phyloP scores from a whole-genome alignment of 768 basidiomycete genomes.

The Leccinum boreale region DNA sequence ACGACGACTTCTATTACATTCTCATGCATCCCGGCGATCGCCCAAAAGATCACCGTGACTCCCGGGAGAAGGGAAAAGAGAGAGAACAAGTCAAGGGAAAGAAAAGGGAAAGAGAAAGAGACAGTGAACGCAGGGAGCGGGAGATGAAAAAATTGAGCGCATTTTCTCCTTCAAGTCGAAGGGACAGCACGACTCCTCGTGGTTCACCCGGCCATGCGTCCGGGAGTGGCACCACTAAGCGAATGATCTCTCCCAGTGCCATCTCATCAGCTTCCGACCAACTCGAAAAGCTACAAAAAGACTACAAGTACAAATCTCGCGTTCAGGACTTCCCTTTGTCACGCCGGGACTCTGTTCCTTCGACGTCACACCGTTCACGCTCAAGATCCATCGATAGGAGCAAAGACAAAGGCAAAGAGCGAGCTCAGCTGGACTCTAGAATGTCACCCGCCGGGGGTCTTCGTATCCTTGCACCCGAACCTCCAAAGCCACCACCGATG shows the following conservation, averaged over 20 bases:
- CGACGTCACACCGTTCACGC: slow-evolving; percentile 5
- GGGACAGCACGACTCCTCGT: slow-evolving; percentile 11
- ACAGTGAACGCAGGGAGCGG: background rate
- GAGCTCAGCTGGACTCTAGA: background rate
- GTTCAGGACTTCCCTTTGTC: background rate
- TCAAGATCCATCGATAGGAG: slow-evolving; percentile 12
- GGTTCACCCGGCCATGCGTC: slow-evolving; percentile 11
- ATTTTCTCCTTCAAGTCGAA: slow-evolving; percentile 17
- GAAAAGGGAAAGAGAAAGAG: background rate
- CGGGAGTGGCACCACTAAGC: slow-evolving; percentile 11
- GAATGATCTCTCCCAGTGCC: slow-evolving; percentile 21
- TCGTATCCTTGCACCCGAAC: slow-evolving; percentile 3
- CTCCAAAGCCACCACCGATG: slow-evolving; percentile 11
- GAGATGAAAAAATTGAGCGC: slow-evolving; percentile 7
- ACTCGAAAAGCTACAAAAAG: slow-evolving; percentile 21
- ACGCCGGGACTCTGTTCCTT: slow-evolving; percentile 8
- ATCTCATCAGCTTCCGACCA: slow-evolving; percentile 26
- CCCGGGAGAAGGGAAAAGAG: slow-evolving; percentile 7
- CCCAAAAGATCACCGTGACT: slow-evolving; percentile 5
- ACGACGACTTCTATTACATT: slow-evolving; percentile 23
- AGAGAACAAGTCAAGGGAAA: background rate
- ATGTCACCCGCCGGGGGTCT: background rate
- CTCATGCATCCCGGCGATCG: slow-evolving; percentile 8
- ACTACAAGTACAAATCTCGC: slow-evolving; percentile 1
- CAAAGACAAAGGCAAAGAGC: slow-evolving; percentile 4